phyloP scores from a whole-genome alignment of 495 filamentous ascomycete genomes.

The Penicillium longicatenatum region DNA sequence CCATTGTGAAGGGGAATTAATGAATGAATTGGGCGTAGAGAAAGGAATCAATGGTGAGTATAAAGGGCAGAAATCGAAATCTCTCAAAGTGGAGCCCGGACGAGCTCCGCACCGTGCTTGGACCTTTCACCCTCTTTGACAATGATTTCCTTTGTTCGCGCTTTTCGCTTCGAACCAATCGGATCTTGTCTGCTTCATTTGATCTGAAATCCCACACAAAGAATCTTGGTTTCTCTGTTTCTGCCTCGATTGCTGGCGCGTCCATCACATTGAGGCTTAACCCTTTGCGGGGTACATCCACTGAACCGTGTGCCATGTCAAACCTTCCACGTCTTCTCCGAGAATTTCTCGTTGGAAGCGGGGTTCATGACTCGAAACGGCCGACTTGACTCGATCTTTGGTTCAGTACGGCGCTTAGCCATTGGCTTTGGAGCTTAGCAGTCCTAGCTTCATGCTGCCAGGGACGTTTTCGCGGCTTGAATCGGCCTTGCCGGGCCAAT shows the following conservation, averaged over 20 bases:
- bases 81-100: not conserved
- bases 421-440: slow-evolving; percentile 3
- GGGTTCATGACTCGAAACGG: not conserved
- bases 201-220: not conserved
- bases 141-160: not conserved
- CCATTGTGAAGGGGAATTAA: slow-evolving; percentile 4
- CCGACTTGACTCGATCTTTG: not conserved
- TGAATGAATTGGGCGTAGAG: not conserved
- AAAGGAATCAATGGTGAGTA: slow-evolving; percentile 1
- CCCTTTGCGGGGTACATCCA: not conserved
- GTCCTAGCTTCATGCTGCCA: not conserved
- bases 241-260: not conserved
- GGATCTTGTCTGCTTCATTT: not conserved
- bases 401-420: slow-evolving; percentile 7
- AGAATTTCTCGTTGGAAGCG: not conserved
- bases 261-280: not conserved
- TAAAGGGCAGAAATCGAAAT: not conserved
- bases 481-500: not conserved
- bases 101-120: slow-evolving; percentile 1
- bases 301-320: not conserved
- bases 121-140: not conserved
- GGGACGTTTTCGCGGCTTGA: not conserved
- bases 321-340: not conserved
- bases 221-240: not conserved
- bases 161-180: not conserved